Conservation (phyloP, 176 grass and related monocot species). For the Raddia guianensis region DNA sequence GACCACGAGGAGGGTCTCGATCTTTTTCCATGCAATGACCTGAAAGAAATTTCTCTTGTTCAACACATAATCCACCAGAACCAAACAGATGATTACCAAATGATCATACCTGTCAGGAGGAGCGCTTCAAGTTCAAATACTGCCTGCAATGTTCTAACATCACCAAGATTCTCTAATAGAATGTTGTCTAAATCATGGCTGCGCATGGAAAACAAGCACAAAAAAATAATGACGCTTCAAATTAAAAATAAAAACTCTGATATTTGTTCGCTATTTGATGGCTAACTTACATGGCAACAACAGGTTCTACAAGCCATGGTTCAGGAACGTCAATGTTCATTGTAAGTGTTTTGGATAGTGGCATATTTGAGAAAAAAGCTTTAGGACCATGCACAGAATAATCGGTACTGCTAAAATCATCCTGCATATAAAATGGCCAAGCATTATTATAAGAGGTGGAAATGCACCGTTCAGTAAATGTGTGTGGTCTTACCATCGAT, state of each 20-base stretch:
- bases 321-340: slow-evolving; percentile 99
- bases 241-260: slow-evolving; percentile 30
- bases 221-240: slow-evolving; percentile 29
- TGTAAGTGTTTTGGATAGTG: slow-evolving; percentile 92
- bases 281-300: slow-evolving; percentile 87
- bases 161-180: slow-evolving; percentile 87
- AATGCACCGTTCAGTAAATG: slow-evolving; percentile 2
- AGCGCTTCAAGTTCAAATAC: slow-evolving; percentile 99
- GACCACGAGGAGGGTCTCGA: slow-evolving; percentile 84
- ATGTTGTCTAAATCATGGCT: slow-evolving; percentile 99
- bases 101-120: slow-evolving; percentile 75
- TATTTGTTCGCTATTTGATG: slow-evolving; percentile 33
- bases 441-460: slow-evolving; percentile 30
- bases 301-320: slow-evolving; percentile 98
- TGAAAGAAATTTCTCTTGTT: slow-evolving; percentile 48
- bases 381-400: slow-evolving; percentile 87
- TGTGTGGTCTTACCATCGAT: slow-evolving; percentile 60
- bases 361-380: slow-evolving; percentile 99
- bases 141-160: slow-evolving; percentile 82
- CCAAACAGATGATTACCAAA: slow-evolving; percentile 41
- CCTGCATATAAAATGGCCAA: slow-evolving; percentile 53
- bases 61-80: slow-evolving; percentile 25
- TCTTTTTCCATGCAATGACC: slow-evolving; percentile 98
- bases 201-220: slow-evolving; percentile 43
- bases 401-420: slow-evolving; percentile 86